phyloP scores from a whole-genome alignment of 495 filamentous ascomycete genomes.

The Darksidea phi region DNA sequence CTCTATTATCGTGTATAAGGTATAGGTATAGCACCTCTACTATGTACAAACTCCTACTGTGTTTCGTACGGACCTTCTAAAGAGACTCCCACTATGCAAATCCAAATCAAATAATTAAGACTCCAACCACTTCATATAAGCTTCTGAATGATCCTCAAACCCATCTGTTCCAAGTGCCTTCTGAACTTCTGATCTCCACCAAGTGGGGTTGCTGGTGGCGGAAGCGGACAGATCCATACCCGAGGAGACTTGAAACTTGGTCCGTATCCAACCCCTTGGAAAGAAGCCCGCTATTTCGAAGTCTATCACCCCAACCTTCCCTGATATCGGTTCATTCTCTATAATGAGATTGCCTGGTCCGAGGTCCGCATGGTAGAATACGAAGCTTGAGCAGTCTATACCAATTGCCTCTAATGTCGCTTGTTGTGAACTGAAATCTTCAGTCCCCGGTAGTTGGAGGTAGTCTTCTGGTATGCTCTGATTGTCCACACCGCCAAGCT shows the following conservation, averaged over 20 bases:
- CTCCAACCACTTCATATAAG: neutral
- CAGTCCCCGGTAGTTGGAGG: neutral
- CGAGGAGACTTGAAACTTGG: neutral
- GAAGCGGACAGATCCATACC: constrained; percentile 2
- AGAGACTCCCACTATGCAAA: no score
- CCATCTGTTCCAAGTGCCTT: constrained; percentile 7
- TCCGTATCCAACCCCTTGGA: constrained; percentile 4
- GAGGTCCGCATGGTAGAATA: constrained; percentile 2
- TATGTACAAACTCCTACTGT: no score
- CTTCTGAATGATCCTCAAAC: constrained; percentile 6
- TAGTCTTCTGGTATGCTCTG: neutral
- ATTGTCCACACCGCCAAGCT: neutral
- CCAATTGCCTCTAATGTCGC: neutral
- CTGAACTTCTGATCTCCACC: neutral
- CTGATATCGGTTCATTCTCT: neutral
- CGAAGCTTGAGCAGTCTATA: neutral
- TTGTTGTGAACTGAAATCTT: neutral
- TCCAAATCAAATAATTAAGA: no score
- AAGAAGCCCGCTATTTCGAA: constrained; percentile 3
- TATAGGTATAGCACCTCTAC: no score
- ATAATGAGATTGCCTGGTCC: neutral
- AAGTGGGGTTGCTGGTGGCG: neutral
- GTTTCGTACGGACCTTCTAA: no score
- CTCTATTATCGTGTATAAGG: no score
- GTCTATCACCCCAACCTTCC: neutral